phyloP scores from a whole-genome alignment of 495 filamentous ascomycete species.

The Parachaetomium inaequale region DNA sequence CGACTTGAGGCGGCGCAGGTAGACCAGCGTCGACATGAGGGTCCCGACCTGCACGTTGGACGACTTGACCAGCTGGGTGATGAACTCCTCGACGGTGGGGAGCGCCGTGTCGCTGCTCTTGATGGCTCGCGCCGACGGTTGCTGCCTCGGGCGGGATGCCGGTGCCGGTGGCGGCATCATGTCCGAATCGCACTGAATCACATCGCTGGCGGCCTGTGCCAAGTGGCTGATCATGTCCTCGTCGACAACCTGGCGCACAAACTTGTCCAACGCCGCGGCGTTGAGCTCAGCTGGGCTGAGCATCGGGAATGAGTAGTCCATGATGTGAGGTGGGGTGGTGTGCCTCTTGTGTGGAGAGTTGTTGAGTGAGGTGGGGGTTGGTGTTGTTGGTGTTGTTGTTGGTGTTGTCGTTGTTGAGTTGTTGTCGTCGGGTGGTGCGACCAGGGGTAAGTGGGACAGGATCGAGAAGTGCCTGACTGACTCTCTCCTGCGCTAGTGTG shows the following conservation, averaged over 20 bases:
- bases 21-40: slow-evolving; percentile 93
- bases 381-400: slow-evolving; percentile 1
- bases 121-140: slow-evolving; percentile 58
- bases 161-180: slow-evolving; percentile 42
- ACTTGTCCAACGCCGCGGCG: slow-evolving; percentile 81
- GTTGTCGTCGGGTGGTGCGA: neutral
- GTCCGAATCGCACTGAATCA: slow-evolving; percentile 83
- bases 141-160: slow-evolving; percentile 30
- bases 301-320: slow-evolving; percentile 39
- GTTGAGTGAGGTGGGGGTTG: neutral
- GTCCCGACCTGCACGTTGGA: slow-evolving; percentile 97
- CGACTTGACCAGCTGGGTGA: slow-evolving; percentile 79
- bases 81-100: slow-evolving; percentile 84
- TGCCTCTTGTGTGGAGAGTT: slow-evolving; percentile 7
- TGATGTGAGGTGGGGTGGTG: slow-evolving; percentile 23
- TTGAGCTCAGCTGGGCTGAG: slow-evolving; percentile 53
- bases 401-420: slow-evolving; percentile 11
- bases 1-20: slow-evolving; percentile 76
- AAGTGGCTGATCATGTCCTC: slow-evolving; percentile 82
- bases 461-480: slow-evolving; percentile 20
- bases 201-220: slow-evolving; percentile 72
- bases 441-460: neutral
- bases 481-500: slow-evolving; percentile 7
- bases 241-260: slow-evolving; percentile 77
- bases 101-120: slow-evolving; percentile 46